Percentiles rank a stretch among this genome's conserved stretches.
These are phyloP conservation scores for Onygenales sp. DNA, from an alignment of 2,329 filamentous ascomycete genomes.

Conservation along the genomic window DNA sequence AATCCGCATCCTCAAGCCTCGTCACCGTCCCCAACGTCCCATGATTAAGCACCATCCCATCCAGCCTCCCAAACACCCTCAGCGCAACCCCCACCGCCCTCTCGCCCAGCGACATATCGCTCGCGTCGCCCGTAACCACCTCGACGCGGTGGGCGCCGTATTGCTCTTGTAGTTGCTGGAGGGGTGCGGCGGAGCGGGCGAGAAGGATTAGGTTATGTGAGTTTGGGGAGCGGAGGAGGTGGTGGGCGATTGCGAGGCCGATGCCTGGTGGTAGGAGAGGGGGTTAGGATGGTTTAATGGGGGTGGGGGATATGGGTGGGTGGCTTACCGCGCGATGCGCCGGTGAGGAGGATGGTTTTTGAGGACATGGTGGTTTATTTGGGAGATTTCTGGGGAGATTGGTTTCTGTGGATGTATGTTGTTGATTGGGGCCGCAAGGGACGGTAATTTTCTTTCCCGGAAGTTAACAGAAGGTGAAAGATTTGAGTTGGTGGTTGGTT, in stretches of 20 bases:
- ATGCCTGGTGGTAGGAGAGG: constrained; percentile 38
- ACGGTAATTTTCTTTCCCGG: no score
- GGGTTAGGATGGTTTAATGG: background rate
- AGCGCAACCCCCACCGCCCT: constrained; percentile 58
- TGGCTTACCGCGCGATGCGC: constrained; percentile 50
- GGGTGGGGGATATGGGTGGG: background rate
- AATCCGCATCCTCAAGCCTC: constrained; percentile 56
- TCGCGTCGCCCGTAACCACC: constrained; percentile 49
- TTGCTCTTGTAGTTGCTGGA: constrained; percentile 44
- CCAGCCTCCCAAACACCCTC: constrained; percentile 58
- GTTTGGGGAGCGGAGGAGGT: constrained; percentile 43
- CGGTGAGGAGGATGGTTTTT: constrained; percentile 63
- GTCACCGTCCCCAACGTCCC: constrained; percentile 68
- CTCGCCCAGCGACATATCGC: constrained; percentile 44
- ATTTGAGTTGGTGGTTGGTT: no score
- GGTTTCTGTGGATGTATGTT: no score
- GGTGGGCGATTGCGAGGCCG: constrained; percentile 50
- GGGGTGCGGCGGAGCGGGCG: constrained; percentile 46
- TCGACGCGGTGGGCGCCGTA: constrained; percentile 45
- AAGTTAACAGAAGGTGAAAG: no score
- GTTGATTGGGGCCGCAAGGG: no score
- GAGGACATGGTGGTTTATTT: background rate
- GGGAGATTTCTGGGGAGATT: no score
- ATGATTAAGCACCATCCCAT: constrained; percentile 83
- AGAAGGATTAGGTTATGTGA: constrained; percentile 49